These are phyloP conservation scores for Apostasia ramifera DNA, from an alignment of 106 monocot genomes.

Conservation along the genomic window DNA sequence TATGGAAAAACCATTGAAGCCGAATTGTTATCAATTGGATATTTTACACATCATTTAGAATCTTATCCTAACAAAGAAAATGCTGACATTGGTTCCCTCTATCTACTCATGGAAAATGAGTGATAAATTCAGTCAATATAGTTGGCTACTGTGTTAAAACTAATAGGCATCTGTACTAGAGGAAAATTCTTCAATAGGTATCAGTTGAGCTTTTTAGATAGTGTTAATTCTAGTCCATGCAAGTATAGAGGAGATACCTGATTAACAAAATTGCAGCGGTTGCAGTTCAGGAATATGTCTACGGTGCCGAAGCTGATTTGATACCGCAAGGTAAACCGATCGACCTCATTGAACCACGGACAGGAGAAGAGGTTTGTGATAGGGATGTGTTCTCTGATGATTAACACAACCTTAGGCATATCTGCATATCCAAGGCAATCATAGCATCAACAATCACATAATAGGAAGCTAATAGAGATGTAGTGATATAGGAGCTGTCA, in stretches of 20 bases:
- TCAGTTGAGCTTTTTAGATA: no score
- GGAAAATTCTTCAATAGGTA: no score
- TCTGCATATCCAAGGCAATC: conserved; percentile 28
- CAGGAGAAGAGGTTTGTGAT: conserved; percentile 86
- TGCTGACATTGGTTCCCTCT: no score
- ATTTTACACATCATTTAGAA: no score
- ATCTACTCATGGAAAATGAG: no score
- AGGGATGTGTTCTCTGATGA: conserved; percentile 74
- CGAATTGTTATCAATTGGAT: no score
- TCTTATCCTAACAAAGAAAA: no score
- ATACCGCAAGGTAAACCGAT: conserved; percentile 83
- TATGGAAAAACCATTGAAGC: no score
- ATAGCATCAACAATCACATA: neutral
- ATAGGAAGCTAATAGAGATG: neutral
- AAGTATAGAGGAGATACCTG: conserved; percentile 36
- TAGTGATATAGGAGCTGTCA: conserved; percentile 11
- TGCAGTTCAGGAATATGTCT: conserved; percentile 82
- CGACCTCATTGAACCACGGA: conserved; percentile 94
- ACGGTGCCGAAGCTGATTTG: conserved; percentile 86
- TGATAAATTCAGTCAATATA: no score
- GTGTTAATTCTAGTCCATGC: no score
- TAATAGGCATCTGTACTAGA: no score
- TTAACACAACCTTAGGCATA: conserved; percentile 93
- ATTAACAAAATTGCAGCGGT: conserved; percentile 80
- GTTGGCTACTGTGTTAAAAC: no score